phyloP scores from a whole-genome alignment of 1,139 yeast genomes.

The Diutina sp. region DNA sequence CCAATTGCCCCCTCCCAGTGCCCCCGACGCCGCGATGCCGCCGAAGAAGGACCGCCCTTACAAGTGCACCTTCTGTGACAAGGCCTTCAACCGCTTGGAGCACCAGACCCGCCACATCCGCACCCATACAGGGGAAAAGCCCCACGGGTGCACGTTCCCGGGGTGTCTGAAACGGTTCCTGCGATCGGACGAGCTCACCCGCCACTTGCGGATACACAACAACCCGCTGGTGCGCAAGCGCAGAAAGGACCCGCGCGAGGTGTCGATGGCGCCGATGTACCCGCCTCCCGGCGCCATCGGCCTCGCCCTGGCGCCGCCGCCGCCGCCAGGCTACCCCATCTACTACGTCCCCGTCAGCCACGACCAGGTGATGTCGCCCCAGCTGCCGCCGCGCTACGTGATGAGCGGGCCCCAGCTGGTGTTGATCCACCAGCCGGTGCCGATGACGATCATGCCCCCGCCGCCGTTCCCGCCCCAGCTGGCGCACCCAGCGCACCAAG shows the following conservation, averaged over 20 bases:
- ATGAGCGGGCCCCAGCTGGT: background rate
- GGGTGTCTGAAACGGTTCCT: conserved; percentile 81
- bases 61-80: conserved; percentile 83
- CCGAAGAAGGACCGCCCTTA: conserved; percentile 34
- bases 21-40: background rate
- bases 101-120: conserved; percentile 92
- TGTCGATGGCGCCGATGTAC: background rate
- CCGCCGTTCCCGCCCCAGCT: background rate
- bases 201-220: conserved; percentile 80
- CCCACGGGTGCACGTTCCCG: conserved; percentile 78
- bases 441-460: background rate
- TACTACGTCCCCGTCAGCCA: background rate
- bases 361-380: background rate
- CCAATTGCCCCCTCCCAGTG: background rate
- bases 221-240: conserved; percentile 33
- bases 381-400: background rate
- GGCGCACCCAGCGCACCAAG: background rate
- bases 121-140: conserved; percentile 94
- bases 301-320: background rate
- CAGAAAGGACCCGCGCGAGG: background rate
- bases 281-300: background rate
- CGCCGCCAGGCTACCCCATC: background rate
- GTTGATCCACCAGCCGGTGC: conserved; percentile 1
- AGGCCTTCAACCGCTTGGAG: conserved; percentile 85
- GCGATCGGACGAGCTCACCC: conserved; percentile 79